These are phyloP conservation scores for Pyrenochaeta sp. DNA, from an alignment of 2,329 filamentous ascomycete species.

Conservation along the genomic window DNA sequence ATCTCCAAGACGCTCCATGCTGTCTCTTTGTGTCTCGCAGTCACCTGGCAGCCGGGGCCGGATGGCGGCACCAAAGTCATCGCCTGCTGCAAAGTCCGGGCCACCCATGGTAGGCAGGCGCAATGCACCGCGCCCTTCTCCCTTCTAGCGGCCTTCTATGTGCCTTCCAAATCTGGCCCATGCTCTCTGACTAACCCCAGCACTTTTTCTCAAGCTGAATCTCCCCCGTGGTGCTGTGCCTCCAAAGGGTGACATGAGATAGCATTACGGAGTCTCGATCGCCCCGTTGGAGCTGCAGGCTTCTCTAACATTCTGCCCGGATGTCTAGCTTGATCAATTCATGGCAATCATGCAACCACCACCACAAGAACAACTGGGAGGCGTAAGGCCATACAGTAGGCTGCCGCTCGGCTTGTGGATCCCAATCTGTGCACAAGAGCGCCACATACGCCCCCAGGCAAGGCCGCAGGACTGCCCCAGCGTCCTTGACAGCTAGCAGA, in stretches of 20 bases:
- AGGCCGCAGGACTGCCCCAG: slow-evolving; percentile 42
- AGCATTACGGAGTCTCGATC: neutral
- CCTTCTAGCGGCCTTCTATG: slow-evolving; percentile 40
- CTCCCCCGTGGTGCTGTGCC: slow-evolving; percentile 9
- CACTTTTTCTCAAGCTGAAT: slow-evolving; percentile 20
- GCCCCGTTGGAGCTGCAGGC: neutral
- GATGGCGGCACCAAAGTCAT: slow-evolving; percentile 27
- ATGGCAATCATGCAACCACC: slow-evolving; percentile 11
- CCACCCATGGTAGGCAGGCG: slow-evolving; percentile 11
- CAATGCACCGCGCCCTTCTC: slow-evolving; percentile 27
- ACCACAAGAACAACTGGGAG: neutral
- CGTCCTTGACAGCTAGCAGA: slow-evolving; percentile 35
- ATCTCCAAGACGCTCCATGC: slow-evolving; percentile 14
- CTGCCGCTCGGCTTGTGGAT: slow-evolving; percentile 26
- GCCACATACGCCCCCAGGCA: slow-evolving; percentile 45
- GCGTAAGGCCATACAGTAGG: neutral
- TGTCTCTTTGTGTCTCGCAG: slow-evolving; percentile 23
- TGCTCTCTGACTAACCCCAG: slow-evolving; percentile 18
- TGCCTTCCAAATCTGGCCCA: slow-evolving; percentile 27
- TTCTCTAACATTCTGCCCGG: slow-evolving; percentile 2
- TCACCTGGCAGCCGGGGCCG: slow-evolving; percentile 25
- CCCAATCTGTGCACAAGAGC: slow-evolving; percentile 37
- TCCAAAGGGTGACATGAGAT: slow-evolving; percentile 3
- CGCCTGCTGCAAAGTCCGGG: slow-evolving; percentile 25
- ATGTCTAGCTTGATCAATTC: slow-evolving; percentile 1